Conservation (phyloP, 75 land plant genomes). For the Pseudotsuga menziesii region DNA sequence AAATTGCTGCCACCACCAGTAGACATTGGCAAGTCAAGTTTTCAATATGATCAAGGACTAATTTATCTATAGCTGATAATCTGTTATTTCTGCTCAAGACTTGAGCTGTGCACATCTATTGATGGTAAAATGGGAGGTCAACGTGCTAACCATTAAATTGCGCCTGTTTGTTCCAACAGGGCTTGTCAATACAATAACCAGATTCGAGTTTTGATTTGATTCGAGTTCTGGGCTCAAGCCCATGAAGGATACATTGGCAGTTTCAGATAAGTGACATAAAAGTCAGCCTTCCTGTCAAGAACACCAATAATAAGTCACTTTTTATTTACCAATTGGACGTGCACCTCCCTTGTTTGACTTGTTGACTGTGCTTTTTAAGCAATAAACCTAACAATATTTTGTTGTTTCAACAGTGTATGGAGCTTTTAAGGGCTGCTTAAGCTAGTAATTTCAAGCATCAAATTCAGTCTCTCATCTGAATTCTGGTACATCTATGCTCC, state of each 20-base stretch:
- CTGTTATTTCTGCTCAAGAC: background rate
- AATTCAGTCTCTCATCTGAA: background rate
- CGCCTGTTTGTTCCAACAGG: background rate
- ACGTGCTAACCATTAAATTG: background rate
- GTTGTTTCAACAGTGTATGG: background rate
- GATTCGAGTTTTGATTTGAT: background rate
- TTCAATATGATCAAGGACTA: no score
- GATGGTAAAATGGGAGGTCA: background rate
- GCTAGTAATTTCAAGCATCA: background rate
- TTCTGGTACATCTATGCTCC: background rate
- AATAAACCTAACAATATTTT: background rate
- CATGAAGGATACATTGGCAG: background rate
- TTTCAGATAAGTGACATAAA: no score
- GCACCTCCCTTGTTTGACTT: background rate
- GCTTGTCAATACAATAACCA: background rate
- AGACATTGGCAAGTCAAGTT: no score
- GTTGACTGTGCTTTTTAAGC: background rate
- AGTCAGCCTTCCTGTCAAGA: no score
- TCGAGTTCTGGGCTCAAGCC: background rate
- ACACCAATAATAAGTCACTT: no score
- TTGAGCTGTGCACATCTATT: background rate
- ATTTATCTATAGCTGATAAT: background rate
- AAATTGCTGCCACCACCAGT: background rate
- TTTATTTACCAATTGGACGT: background rate
- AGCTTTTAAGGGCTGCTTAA: conserved; percentile 1